These are phyloP conservation scores for Stylosanthes scabra DNA, from an alignment of 331 rosid species.

Conservation along the genomic window DNA sequence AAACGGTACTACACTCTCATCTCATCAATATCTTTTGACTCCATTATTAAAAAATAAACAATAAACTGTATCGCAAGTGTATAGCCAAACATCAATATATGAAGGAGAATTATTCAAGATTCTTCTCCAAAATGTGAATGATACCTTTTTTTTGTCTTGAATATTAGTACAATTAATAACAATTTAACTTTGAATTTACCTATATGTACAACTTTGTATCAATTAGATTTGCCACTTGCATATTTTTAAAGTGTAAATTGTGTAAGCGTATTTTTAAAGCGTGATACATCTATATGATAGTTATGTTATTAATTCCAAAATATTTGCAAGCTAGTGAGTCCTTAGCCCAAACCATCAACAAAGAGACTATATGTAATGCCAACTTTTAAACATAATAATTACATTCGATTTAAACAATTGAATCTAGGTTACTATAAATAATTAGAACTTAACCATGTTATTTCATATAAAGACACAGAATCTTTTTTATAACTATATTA, in stretches of 20 bases:
- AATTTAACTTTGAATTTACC: not conserved
- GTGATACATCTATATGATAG: too few species aligned
- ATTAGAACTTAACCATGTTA: slow-evolving; percentile 7
- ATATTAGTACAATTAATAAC: too few species aligned
- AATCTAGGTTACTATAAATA: slow-evolving; percentile 55
- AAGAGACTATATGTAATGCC: not conserved
- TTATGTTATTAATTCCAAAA: not conserved
- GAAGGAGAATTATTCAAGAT: not conserved
- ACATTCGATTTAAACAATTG: not conserved
- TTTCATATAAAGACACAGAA: slow-evolving; percentile 53
- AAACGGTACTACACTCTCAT: too few species aligned
- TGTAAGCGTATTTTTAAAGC: too few species aligned
- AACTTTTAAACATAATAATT: too few species aligned
- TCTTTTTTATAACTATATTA: slow-evolving; percentile 38
- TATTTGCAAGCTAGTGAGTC: slow-evolving; percentile 2
- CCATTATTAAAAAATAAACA: too few species aligned
- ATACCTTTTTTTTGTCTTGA: not conserved
- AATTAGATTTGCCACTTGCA: too few species aligned
- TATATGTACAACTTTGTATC: too few species aligned
- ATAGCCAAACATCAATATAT: not conserved
- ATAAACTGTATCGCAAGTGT: too few species aligned
- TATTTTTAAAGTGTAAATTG: too few species aligned
- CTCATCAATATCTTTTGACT: too few species aligned
- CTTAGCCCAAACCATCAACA: not conserved
- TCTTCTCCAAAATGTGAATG: not conserved